Base-by-base conservation (phyloP, 139 green algal species). In the Penium margaritaceum region DNA sequence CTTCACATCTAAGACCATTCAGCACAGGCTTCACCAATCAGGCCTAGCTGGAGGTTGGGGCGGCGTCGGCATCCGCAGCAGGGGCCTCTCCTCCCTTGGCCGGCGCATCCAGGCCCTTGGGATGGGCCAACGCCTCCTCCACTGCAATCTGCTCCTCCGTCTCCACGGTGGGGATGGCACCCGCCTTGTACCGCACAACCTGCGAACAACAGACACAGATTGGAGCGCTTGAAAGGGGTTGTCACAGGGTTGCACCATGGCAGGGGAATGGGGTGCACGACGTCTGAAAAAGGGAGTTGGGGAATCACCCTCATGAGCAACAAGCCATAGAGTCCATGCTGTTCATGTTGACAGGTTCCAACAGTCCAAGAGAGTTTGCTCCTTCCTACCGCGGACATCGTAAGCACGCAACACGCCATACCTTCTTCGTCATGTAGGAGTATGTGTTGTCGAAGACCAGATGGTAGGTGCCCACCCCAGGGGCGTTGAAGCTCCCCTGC, bases 401-500 rank as follows among this genome's bases (percentile, higher is more conserved):
- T 3, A 5, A 14, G 62, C n/a, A 24, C 6, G 35, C 17, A 53
- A 51, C 33, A 24, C 30, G 36, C 24, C 5, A 61, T 29, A 74
- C 66, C 66, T 74, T 74, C 37, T 67, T 67, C 21, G 57, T 66
- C n/a, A 74, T 21, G 43, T 37, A 27, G 29, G 71, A 78, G 63
- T 78, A 78, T 37, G 34, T 68, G 36, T 78, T 78, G 41, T 78
- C 71, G 65, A 65, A 78, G 19, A 39, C 32, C 21, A 78, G 24
- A 14, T 21, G 37, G 33, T 78, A 78, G 21, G 34, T 30, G 12
- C 71, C 71, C 34, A 64, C 62, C 14, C 66, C 71, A 34, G 63
- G 41, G 21, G 71, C 39, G 37, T 76, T 58, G 71, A 78, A 78
- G 63, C 35, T 63, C 3, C 71, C 71, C 51, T 76, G 68, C 43